Percentiles rank a stretch among this genome's conserved stretches.
These are phyloP conservation scores for Blepharisma undulans DNA, from an alignment of 169 alveolate genomes.

Conservation along the genomic window DNA sequence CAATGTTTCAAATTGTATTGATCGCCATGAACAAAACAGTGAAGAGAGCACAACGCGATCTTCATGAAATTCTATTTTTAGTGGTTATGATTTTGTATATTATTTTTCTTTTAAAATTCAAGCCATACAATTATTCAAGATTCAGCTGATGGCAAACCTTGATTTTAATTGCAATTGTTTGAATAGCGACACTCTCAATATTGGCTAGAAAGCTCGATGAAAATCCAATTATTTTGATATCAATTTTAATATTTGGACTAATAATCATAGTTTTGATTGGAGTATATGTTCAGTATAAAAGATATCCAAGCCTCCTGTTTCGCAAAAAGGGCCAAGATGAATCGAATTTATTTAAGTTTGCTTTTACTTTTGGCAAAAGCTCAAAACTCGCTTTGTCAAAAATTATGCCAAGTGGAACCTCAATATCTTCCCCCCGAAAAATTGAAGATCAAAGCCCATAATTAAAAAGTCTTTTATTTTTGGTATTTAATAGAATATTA, in stretches of 20 bases:
- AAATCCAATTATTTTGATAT: background rate
- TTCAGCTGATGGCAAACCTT: background rate
- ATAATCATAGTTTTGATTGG: background rate
- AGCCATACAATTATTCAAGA: constrained; percentile 27
- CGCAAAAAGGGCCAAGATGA: background rate
- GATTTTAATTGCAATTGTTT: background rate
- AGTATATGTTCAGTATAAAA: background rate
- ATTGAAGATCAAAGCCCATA: background rate
- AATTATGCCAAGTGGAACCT: background rate
- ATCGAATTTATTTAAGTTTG: background rate
- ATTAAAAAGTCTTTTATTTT: too few relatives aligned
- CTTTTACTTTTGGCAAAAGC: background rate
- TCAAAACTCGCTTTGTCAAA: background rate
- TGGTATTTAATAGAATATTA: too few relatives aligned
- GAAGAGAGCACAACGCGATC: background rate
- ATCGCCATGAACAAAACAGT: background rate
- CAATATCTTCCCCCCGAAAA: background rate
- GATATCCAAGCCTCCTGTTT: background rate
- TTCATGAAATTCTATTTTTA: background rate
- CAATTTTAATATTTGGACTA: background rate
- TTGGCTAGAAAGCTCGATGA: background rate
- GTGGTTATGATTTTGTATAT: background rate
- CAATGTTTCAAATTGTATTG: background rate
- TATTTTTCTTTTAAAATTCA: background rate
- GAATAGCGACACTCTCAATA: background rate